Conservation (phyloP, 768 basidiomycete species). For the Boletellus emodensis region DNA sequence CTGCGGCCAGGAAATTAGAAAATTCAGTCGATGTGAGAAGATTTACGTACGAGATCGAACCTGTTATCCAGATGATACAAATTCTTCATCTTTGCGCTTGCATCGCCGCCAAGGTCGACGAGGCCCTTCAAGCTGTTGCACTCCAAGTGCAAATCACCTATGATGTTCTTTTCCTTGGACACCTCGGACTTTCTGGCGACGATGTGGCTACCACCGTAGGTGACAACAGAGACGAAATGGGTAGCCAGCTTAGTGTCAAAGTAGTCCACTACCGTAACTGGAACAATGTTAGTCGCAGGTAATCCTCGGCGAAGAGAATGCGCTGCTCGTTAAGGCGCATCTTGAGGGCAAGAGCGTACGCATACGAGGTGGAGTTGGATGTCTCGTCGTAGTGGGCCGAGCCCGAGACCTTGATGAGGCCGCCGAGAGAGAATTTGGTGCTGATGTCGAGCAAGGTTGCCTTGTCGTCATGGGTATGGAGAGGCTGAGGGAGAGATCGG, state of each 20-base stretch:
- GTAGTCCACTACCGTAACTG: not conserved
- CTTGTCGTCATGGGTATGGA: not conserved
- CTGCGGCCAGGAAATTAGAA: not conserved
- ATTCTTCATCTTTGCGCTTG: not conserved
- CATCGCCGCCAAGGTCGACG: not conserved
- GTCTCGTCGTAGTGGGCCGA: not conserved
- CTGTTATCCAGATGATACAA: not conserved
- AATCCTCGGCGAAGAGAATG: not conserved
- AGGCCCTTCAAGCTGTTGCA: not conserved
- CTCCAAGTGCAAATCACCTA: not conserved
- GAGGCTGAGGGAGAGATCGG: not conserved
- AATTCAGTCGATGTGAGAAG: too few relatives aligned
- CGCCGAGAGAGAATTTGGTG: not conserved
- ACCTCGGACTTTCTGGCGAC: not conserved
- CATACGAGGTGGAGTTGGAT: not conserved
- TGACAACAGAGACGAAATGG: not conserved
- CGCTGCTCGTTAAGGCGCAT: not conserved
- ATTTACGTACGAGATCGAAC: not conserved
- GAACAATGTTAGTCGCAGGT: not conserved
- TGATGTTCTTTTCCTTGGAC: not conserved
- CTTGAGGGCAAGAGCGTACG: not conserved
- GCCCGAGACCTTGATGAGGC: not conserved
- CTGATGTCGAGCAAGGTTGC: not conserved
- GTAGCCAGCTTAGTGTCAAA: not conserved
- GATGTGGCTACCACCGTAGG: not conserved